Percentiles rank a stretch among this genome's conserved stretches.
phyloP scores from a whole-genome alignment of 768 basidiomycete genomes.

The Tylopilus sp. region DNA sequence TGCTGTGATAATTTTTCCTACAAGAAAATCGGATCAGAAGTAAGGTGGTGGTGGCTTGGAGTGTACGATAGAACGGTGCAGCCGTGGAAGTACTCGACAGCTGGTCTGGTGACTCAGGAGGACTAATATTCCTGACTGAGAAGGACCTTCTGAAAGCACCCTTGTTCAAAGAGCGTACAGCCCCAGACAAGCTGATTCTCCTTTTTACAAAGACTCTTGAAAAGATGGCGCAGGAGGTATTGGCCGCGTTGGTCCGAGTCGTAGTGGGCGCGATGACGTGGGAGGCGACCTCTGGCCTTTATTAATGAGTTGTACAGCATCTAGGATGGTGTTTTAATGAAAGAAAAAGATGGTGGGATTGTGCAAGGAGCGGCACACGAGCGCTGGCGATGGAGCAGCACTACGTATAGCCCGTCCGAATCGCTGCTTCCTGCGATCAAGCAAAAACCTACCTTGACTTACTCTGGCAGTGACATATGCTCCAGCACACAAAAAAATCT shows the following conservation, averaged over 20 bases:
- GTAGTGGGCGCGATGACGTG: conserved; percentile 29
- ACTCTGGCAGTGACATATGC: conserved; percentile 44
- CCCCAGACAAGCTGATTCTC: conserved; percentile 30
- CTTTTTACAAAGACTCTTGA: conserved; percentile 32
- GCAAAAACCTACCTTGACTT: background rate
- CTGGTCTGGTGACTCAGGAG: conserved; percentile 45
- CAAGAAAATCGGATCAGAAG: conserved; percentile 4
- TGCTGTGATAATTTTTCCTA: conserved; percentile 66
- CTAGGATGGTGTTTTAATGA: conserved; percentile 17
- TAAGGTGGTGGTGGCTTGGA: background rate
- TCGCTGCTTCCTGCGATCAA: conserved; percentile 5
- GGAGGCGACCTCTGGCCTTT: conserved; percentile 54
- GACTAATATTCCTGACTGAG: conserved; percentile 22
- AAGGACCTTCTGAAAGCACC: conserved; percentile 25
- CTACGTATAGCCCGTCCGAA: conserved; percentile 5
- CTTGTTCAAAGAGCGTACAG: conserved; percentile 27
- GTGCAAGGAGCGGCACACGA: conserved; percentile 6
- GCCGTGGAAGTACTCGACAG: conserved; percentile 27
- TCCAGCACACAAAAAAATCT: conserved; percentile 35
- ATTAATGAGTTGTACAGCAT: conserved; percentile 31
- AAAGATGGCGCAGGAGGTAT: conserved; percentile 30
- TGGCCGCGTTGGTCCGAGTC: conserved; percentile 27
- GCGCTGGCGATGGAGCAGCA: background rate
- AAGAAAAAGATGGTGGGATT: conserved; percentile 7
- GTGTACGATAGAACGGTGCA: conserved; percentile 48